These are phyloP conservation scores for Jimgerdemannia lactiflua DNA, from an alignment of 192 early-diverging fungal species.

Conservation along the genomic window DNA sequence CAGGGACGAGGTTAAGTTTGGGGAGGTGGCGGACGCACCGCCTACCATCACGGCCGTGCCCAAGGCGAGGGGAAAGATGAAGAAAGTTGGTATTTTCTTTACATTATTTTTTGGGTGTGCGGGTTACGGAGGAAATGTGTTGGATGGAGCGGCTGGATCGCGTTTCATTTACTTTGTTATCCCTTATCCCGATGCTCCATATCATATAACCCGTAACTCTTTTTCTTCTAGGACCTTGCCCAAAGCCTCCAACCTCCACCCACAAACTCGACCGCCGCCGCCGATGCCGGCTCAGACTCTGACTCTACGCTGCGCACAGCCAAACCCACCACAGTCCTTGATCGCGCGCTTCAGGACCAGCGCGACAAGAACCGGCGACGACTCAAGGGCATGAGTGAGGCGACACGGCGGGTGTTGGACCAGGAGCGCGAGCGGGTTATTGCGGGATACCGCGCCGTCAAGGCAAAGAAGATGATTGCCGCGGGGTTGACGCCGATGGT, in stretches of 20 bases:
- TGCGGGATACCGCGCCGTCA: conserved; percentile 45
- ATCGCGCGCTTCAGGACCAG: too few species aligned
- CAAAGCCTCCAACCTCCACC: too few species aligned
- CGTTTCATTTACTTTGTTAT: not conserved
- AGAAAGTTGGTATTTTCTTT: not conserved
- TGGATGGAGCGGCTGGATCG: too few species aligned
- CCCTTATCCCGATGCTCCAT: too few species aligned
- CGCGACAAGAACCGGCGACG: conserved; percentile 20
- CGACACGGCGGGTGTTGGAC: conserved; percentile 42
- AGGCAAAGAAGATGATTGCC: conserved; percentile 34
- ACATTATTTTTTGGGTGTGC: not conserved
- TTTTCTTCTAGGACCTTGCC: too few species aligned
- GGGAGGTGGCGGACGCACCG: conserved; percentile 55
- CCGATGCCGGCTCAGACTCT: not conserved
- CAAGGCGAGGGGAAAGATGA: conserved; percentile 20
- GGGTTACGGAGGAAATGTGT: too few species aligned
- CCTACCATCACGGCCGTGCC: conserved; percentile 42
- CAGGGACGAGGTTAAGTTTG: conserved; percentile 48
- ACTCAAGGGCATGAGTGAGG: conserved; percentile 40
- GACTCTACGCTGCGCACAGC: not conserved
- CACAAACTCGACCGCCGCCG: too few species aligned
- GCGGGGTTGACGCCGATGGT: conserved; percentile 18
- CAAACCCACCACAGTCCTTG: too few species aligned
- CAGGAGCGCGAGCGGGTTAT: conserved; percentile 48
- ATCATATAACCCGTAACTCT: too few species aligned